phyloP scores from a whole-genome alignment of 2,329 filamentous ascomycete species.

The Apiospora marii region DNA sequence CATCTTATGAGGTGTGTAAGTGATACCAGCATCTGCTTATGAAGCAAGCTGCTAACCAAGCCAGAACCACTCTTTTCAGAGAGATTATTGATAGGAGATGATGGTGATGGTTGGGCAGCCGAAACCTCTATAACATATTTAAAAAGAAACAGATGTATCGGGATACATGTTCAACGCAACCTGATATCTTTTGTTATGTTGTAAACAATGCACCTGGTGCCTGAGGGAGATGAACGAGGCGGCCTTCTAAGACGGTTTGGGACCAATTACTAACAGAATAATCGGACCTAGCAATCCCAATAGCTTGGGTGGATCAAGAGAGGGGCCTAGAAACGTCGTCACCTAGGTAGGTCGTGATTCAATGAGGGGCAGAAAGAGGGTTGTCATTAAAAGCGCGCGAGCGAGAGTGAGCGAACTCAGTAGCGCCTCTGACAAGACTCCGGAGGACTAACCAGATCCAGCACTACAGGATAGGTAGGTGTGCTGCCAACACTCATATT shows the following conservation, averaged over 20 bases:
- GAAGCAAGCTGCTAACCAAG: constrained; percentile 2
- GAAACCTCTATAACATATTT: not conserved
- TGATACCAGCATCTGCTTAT: not conserved
- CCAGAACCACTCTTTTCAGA: not conserved
- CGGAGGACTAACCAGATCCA: not conserved
- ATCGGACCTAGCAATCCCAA: constrained; percentile 13
- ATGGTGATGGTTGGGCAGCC: not conserved
- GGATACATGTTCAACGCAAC: not conserved
- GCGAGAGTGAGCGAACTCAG: not conserved
- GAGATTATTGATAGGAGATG: not conserved
- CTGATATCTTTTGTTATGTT: not conserved
- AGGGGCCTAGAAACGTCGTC: constrained; percentile 16
- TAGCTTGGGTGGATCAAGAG: constrained; percentile 20
- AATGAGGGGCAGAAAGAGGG: constrained; percentile 20
- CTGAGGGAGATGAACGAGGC: not conserved
- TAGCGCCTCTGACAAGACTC: not conserved
- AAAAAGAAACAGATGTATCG: not conserved
- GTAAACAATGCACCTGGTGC: not conserved
- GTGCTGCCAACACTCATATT: not conserved
- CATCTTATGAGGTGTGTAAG: constrained; percentile 1
- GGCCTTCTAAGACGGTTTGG: not conserved
- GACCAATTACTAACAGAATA: constrained; percentile 4
- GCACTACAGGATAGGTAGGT: no score
- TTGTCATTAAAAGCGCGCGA: constrained; percentile 6
- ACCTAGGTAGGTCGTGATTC: not conserved